phyloP scores from a whole-genome alignment of 345 rosid genomes.

The Populus nigra region DNA sequence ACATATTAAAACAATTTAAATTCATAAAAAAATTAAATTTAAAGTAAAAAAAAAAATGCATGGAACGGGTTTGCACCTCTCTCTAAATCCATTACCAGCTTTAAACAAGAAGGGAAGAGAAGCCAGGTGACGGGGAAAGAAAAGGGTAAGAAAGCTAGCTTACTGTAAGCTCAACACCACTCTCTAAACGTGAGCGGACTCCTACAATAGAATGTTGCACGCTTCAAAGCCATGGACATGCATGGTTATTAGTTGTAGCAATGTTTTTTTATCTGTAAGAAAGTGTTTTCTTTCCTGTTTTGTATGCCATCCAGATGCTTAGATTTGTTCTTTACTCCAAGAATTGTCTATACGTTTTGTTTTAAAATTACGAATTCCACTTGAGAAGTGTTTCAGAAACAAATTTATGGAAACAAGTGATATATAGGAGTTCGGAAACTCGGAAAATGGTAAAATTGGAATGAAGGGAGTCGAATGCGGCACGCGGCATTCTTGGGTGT shows the following conservation, averaged over 20 bases:
- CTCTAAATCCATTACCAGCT: not conserved
- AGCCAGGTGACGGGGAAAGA: not conserved
- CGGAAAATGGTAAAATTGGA: not conserved
- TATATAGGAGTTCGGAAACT: not conserved
- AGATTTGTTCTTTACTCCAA: not conserved
- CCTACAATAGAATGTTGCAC: slow-evolving; percentile 73
- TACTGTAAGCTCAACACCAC: slow-evolving; percentile 67
- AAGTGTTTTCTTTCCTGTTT: too few species aligned
- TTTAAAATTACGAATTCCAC: too few species aligned
- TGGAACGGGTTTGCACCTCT: too few species aligned
- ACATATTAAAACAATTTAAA: too few species aligned
- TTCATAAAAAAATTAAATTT: too few species aligned
- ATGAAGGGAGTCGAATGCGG: not conserved
- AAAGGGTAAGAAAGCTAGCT: slow-evolving; percentile 4
- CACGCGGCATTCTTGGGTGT: not conserved
- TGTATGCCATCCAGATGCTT: not conserved
- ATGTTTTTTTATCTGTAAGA: too few species aligned
- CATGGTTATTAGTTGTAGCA: too few species aligned
- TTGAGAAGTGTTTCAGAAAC: too few species aligned
- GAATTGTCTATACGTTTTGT: too few species aligned
- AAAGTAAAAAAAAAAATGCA: too few species aligned
- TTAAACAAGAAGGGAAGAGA: not conserved
- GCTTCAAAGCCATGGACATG: slow-evolving; percentile 29
- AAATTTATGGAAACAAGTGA: too few species aligned
- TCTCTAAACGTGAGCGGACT: slow-evolving; percentile 67